These are phyloP conservation scores for Candida stauntonica DNA, from an alignment of 805 yeast genomes.

Conservation along the genomic window DNA sequence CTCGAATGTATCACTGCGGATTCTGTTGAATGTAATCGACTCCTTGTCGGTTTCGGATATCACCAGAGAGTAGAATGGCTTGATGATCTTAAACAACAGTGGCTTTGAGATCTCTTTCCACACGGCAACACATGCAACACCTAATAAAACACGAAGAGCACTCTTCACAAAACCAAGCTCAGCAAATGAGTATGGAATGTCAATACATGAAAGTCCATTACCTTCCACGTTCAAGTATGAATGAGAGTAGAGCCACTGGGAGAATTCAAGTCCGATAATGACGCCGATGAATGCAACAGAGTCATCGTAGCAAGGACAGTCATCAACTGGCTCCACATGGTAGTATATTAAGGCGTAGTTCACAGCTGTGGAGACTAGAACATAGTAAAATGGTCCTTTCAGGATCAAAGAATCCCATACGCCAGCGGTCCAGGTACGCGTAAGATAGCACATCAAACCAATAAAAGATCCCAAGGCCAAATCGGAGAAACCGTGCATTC, in stretches of 20 bases:
- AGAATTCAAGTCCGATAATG: constrained; percentile 65
- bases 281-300: constrained; percentile 92
- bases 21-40: constrained; percentile 19
- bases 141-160: constrained; percentile 49
- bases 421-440: constrained; percentile 39
- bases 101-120: constrained; percentile 80
- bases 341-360: constrained; percentile 51
- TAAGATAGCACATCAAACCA: constrained; percentile 52
- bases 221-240: constrained; percentile 12
- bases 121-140: constrained; percentile 53
- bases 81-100: constrained; percentile 50
- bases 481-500: constrained; percentile 95
- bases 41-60: constrained; percentile 15
- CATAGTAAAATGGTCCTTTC: constrained; percentile 26
- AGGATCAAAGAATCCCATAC: constrained; percentile 45
- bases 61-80: constrained; percentile 46
- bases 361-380: constrained; percentile 34
- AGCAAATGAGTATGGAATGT: constrained; percentile 39
- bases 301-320: constrained; percentile 95
- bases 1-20: constrained; percentile 21
- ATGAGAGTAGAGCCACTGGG: constrained; percentile 26
- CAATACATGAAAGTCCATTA: constrained; percentile 25
- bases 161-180: constrained; percentile 40
- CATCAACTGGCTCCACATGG: constrained; percentile 84
- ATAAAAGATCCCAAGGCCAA: constrained; percentile 58